phyloP scores from a whole-genome alignment of 352 stramenopile genomes.

The Phytophthora kernoviae region DNA sequence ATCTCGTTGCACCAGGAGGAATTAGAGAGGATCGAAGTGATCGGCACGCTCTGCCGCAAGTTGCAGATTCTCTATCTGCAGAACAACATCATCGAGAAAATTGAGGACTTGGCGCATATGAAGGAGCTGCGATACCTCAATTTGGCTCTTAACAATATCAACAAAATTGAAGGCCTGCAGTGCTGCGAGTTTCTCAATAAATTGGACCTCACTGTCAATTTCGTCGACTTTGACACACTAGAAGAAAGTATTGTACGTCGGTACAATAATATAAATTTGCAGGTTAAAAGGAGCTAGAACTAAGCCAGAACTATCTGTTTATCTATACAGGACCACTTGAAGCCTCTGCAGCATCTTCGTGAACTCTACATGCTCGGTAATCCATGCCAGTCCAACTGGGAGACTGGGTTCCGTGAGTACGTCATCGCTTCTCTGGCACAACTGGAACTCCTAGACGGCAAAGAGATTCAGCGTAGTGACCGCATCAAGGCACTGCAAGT shows the following conservation, averaged over 20 bases:
- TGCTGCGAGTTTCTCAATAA: slow-evolving; percentile 92
- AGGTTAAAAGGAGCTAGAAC: background rate
- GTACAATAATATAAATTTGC: background rate
- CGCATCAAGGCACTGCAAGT: slow-evolving; percentile 90
- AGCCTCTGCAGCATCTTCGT: slow-evolving; percentile 72
- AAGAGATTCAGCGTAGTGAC: slow-evolving; percentile 85
- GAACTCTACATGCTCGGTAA: slow-evolving; percentile 97
- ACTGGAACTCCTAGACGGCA: slow-evolving; percentile 88
- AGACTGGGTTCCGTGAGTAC: slow-evolving; percentile 76
- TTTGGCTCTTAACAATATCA: slow-evolving; percentile 95
- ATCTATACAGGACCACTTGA: slow-evolving; percentile 64
- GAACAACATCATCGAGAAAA: slow-evolving; percentile 96
- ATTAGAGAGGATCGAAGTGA: slow-evolving; percentile 91
- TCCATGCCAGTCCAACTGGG: slow-evolving; percentile 83
- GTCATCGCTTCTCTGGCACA: slow-evolving; percentile 88
- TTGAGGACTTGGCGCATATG: slow-evolving; percentile 93
- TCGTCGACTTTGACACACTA: slow-evolving; percentile 92
- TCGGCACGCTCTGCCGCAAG: slow-evolving; percentile 89
- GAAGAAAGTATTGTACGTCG: slow-evolving; percentile 76
- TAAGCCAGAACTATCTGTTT: background rate
- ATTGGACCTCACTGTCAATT: slow-evolving; percentile 96
- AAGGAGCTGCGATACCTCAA: slow-evolving; percentile 96
- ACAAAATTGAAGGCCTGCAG: slow-evolving; percentile 84
- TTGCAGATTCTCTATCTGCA: slow-evolving; percentile 96
- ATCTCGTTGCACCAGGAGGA: slow-evolving; percentile 94